A percentile compares a stretch with the other conserved stretches of the same genome.
phyloP scores from a whole-genome alignment of 164 flowering plant genomes.

The Magnolia officinalis region DNA sequence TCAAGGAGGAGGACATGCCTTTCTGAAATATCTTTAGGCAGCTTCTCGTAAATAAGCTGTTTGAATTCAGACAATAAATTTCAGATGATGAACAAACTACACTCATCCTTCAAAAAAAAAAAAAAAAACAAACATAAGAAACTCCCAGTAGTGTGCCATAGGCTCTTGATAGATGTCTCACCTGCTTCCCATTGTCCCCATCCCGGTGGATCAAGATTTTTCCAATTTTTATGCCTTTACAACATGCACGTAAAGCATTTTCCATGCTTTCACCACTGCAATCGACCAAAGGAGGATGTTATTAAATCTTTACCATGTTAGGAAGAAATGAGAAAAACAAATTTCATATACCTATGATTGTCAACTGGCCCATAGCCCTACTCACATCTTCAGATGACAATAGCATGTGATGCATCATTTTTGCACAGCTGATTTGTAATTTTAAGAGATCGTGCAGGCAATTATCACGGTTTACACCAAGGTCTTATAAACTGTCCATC shows the following conservation, averaged over 20 bases:
- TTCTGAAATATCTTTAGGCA: conserved; percentile 89
- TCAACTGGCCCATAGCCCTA: background rate
- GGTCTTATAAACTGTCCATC: too few relatives aligned
- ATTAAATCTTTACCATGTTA: background rate
- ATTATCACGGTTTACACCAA: background rate
- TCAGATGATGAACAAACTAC: background rate
- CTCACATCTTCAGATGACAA: background rate
- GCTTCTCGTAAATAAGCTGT: conserved; percentile 91
- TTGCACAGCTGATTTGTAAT: too few relatives aligned
- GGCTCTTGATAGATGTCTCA: conserved; percentile 10
- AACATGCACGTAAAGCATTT: conserved; percentile 95
- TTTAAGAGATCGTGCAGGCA: background rate
- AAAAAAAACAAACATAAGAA: background rate
- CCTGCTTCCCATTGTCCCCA: conserved; percentile 97
- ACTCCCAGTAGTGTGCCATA: background rate
- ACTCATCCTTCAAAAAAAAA: background rate
- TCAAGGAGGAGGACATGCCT: conserved; percentile 92
- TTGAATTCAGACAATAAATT: conserved; percentile 6
- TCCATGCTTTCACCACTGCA: conserved; percentile 99
- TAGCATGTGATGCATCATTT: background rate
- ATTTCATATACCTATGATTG: background rate
- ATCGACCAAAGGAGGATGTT: background rate
- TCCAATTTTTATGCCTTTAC: conserved; percentile 98
- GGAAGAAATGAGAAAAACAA: background rate
- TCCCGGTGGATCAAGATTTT: conserved; percentile 94